Conservation (phyloP, 345 rosid species). For the Eucalyptus sideroxylon region DNA sequence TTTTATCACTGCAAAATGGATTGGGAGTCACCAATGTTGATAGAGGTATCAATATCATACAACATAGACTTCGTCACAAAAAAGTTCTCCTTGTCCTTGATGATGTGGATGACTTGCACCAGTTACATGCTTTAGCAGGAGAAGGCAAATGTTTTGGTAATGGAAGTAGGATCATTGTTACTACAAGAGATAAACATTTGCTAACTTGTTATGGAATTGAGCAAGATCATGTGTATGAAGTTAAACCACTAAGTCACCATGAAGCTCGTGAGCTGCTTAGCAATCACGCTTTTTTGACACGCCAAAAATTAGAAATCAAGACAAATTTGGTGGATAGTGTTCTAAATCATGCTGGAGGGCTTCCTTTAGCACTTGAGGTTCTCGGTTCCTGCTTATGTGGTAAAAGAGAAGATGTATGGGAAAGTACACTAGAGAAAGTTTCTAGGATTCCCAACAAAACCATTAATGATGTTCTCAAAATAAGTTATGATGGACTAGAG, state of each 20-base stretch:
- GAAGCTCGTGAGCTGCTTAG: neutral
- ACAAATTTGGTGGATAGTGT: neutral
- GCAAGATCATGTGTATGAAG: neutral
- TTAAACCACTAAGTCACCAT: fast-evolving
- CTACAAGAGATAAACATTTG: neutral
- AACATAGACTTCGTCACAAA: neutral
- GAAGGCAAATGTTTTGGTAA: neutral
- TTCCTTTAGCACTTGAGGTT: neutral
- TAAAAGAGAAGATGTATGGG: neutral
- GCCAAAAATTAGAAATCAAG: fast-evolving
- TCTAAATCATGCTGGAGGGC: neutral
- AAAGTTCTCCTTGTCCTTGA: neutral
- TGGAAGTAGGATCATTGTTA: neutral
- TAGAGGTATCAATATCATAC: neutral
- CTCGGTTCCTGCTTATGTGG: neutral
- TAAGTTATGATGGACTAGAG: neutral
- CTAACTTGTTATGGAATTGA: neutral
- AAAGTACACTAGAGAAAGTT: neutral
- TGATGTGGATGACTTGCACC: neutral
- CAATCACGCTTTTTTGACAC: neutral
- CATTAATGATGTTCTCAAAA: neutral
- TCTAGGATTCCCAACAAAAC: neutral
- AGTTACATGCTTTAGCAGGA: neutral
- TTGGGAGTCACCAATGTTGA: fast-evolving
- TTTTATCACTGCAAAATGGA: no score